Percentiles rank a stretch among this genome's conserved stretches.
These are phyloP conservation scores for Dryas integrifolia DNA, from an alignment of 331 rosid genomes.

Conservation along the genomic window DNA sequence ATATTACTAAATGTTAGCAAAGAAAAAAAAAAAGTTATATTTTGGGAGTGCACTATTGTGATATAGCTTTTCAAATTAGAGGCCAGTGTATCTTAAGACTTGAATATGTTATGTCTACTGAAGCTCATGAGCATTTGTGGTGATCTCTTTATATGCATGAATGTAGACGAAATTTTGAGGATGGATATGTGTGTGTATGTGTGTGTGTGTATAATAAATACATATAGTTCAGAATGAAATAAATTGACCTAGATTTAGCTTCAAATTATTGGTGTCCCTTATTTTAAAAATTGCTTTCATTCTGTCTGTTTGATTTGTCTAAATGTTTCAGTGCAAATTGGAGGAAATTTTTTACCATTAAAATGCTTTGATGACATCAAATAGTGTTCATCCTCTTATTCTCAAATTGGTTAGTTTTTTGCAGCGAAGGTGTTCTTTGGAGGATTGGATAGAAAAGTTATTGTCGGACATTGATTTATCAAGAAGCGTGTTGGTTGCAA, in stretches of 20 bases:
- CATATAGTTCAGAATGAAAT: neutral
- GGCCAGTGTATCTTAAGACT: no score
- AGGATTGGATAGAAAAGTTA: conserved; percentile 79
- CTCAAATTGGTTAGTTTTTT: conserved; percentile 41
- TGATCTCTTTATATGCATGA: no score
- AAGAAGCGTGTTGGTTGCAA: conserved; percentile 76
- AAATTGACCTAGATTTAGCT: neutral
- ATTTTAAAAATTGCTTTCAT: neutral
- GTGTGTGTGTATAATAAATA: no score
- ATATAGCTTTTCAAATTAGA: no score
- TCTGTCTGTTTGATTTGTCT: neutral
- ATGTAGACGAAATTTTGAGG: no score
- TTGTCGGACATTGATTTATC: conserved; percentile 80
- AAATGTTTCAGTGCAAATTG: neutral
- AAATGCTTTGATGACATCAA: neutral
- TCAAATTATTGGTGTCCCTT: neutral
- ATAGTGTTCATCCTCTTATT: conserved; percentile 13
- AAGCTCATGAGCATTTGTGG: no score
- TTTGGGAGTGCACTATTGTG: neutral
- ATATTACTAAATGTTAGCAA: neutral
- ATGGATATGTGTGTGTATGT: no score
- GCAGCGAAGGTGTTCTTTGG: conserved; percentile 75
- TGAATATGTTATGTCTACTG: no score
- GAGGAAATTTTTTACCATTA: neutral
- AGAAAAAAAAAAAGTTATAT: no score